phyloP scores from a whole-genome alignment of 306 rosid genomes.

The Castanospermum australe region DNA sequence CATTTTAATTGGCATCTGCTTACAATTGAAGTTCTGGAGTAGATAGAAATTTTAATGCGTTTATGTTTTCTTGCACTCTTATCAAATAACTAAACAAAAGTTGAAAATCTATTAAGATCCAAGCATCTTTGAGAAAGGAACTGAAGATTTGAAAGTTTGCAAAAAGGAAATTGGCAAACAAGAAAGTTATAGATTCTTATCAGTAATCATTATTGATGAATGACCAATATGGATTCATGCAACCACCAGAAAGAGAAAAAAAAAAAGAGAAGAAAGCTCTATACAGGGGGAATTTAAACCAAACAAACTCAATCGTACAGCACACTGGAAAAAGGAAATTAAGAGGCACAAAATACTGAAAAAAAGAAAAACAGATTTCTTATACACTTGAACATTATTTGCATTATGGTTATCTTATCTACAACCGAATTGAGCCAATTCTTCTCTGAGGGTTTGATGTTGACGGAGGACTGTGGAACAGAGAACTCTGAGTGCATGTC shows the following conservation, averaged over 20 bases:
- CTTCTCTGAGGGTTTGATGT: slow-evolving; percentile 44
- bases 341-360: slow-evolving; percentile 17
- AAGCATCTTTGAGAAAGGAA: slow-evolving; percentile 16
- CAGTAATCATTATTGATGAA: not conserved
- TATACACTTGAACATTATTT: slow-evolving; percentile 33
- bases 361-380: slow-evolving; percentile 28
- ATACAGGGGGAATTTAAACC: slow-evolving; percentile 24
- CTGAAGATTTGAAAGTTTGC: not conserved
- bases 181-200: not conserved
- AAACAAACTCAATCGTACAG: slow-evolving; percentile 28
- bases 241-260: not conserved
- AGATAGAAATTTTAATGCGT: not conserved
- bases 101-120: not conserved
- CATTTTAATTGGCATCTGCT: not conserved
- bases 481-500: slow-evolving; percentile 66
- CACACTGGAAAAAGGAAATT: slow-evolving; percentile 18
- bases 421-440: slow-evolving; percentile 45
- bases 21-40: not conserved
- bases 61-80: not conserved
- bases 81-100: slow-evolving; percentile 3
- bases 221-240: not conserved
- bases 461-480: slow-evolving; percentile 46
- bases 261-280: not conserved
- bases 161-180: not conserved
- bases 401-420: slow-evolving; percentile 39